Evolutionary conservation across 805 yeast genomes (phyloP).

Genomic region (Ogataea wickerhamii): DNA sequence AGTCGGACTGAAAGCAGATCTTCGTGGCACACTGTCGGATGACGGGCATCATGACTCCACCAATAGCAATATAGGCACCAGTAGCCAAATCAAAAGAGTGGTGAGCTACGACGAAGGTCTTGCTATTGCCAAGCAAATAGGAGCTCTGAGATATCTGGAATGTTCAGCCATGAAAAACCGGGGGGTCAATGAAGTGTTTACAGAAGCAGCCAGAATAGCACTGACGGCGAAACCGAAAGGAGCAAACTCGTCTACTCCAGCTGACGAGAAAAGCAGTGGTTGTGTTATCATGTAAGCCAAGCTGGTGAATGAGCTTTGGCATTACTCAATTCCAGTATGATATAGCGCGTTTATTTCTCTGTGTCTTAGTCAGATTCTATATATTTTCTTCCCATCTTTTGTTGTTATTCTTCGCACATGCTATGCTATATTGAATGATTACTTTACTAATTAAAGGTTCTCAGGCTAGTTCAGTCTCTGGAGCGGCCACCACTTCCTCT

Average conservation of each 20-base stretch:
- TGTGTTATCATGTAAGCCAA: conserved; percentile 29
- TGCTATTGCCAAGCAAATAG: conserved; percentile 85
- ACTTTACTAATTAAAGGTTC: no score
- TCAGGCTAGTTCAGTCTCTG: background rate
- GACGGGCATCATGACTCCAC: conserved; percentile 29
- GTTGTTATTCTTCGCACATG: background rate
- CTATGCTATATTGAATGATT: conserved; percentile 1
- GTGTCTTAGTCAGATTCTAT: background rate
- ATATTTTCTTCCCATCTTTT: background rate
- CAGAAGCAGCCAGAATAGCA: conserved; percentile 98
- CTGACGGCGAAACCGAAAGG: conserved; percentile 85
- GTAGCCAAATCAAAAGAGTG: conserved; percentile 41
- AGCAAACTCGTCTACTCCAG: conserved; percentile 45
- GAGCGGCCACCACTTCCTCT: background rate
- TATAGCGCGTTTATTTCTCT: conserved; percentile 1
- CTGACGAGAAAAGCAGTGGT: conserved; percentile 14
- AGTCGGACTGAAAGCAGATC: conserved; percentile 92
- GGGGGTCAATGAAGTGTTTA: conserved; percentile 98
- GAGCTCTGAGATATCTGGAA: conserved; percentile 91
- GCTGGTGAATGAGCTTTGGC: no score
- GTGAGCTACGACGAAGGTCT: conserved; percentile 93
- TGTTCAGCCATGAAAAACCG: conserved; percentile 95
- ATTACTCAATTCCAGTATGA: background rate
- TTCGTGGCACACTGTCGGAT: conserved; percentile 59
- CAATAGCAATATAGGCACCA: conserved; percentile 20